Base-by-base conservation (phyloP, 2,329 filamentous ascomycete genomes). In the Didymella sp. region DNA sequence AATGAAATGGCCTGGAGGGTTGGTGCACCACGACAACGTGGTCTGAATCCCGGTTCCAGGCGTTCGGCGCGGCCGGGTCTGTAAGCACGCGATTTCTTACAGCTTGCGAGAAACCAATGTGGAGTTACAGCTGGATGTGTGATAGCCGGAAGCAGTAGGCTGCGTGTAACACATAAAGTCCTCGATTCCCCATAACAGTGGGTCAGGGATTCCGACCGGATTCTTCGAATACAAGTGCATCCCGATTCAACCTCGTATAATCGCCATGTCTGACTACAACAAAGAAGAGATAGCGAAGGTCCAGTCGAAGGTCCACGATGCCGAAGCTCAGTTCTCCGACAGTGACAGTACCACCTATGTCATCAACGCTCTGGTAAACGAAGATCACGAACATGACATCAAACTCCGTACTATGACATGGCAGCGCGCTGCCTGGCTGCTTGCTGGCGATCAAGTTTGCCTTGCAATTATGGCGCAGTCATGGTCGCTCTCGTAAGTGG, bases 401-500 rank as follows among this genome's bases (percentile, higher is more conserved):
- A 78, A 81, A 63, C 77, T 83, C 12, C 76, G 81, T 77, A 80
- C 61, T 8, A 63, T 63, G 61, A 56, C 61, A 28, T 83, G 81
- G 81, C 79, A 82, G 59, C 70, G 89, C 87, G 96, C 92, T 48
- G 92, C 93, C 0, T 92, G 89, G 2, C 76, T 96, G 64, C 86
- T 96, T 48, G 96, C 96, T 77, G 95, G 91, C 43, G 93, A 96
- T 79, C 96, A 97, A 75, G 96, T 96, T 56, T 96, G 91, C 75
- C 80, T 96, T 76, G 85, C 85, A 25, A 96, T 96, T 72, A 96
- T 96, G 92, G 95, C 91, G 47, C 96, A 96, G 67, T 92, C 92
- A 0, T 96, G 90, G 84, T 96, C 92, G 0, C 96, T 96, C 75
- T 91, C 91, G 76, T 78, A 64, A 66, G 75, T 11, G 7, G 11